These are phyloP conservation scores for Botryotinia narcissicola DNA, from an alignment of 2,329 filamentous ascomycete species.

Conservation along the genomic window DNA sequence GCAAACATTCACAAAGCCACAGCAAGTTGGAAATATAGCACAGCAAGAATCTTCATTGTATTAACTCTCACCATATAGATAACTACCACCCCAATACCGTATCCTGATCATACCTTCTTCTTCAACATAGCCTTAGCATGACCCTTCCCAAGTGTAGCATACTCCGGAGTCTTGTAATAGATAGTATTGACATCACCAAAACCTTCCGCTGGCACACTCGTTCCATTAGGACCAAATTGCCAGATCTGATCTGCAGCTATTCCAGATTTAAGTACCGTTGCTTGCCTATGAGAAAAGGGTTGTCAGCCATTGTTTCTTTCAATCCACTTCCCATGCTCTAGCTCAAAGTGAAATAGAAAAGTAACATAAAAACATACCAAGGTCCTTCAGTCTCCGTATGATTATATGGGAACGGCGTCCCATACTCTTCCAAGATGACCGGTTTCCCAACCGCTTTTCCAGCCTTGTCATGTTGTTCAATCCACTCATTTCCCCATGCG, in stretches of 20 bases:
- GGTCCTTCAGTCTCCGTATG: constrained; percentile 29
- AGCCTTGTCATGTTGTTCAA: constrained; percentile 44
- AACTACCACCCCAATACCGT: not conserved
- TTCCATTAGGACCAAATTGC: constrained; percentile 32
- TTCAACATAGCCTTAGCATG: constrained; percentile 30
- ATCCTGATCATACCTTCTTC: constrained; percentile 25
- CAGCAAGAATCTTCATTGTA: not conserved
- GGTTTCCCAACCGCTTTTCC: constrained; percentile 42
- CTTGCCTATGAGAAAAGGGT: constrained; percentile 24
- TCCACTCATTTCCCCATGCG: constrained; percentile 48
- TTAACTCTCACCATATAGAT: not conserved
- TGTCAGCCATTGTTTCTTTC: not conserved
- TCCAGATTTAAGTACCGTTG: constrained; percentile 28
- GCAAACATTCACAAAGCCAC: not conserved
- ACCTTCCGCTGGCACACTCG: constrained; percentile 23
- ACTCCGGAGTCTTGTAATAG: constrained; percentile 30
- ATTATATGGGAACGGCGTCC: constrained; percentile 31
- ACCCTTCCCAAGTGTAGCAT: constrained; percentile 26
- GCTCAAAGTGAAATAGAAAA: not conserved
- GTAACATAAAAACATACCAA: constrained; percentile 16
- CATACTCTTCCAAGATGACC: constrained; percentile 43
- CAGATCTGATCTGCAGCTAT: constrained; percentile 34
- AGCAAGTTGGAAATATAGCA: not conserved
- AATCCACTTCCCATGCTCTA: too few species aligned
- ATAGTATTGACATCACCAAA: constrained; percentile 33